These are phyloP conservation scores for Trichoderma afroharzianum DNA, from an alignment of 2,329 filamentous ascomycete species.

Conservation along the genomic window DNA sequence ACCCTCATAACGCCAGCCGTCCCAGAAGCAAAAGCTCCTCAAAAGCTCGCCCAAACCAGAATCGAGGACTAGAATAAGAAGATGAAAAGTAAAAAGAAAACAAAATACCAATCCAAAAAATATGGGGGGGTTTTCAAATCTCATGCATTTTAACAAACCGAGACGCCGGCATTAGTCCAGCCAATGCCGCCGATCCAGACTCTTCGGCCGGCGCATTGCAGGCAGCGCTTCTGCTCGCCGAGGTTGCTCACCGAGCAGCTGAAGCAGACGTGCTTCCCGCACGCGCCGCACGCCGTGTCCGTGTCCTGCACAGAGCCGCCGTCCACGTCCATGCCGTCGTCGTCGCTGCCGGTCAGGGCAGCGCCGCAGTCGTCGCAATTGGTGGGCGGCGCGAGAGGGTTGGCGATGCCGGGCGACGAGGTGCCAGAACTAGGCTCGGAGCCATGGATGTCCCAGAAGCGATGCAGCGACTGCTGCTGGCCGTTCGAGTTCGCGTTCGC, in stretches of 20 bases:
- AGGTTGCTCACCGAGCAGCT: conserved; percentile 58
- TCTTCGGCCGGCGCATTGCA: conserved; percentile 47
- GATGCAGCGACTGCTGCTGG: conserved; percentile 50
- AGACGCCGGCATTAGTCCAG: conserved; percentile 22
- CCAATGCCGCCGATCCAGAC: conserved; percentile 20
- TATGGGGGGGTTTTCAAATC: not conserved
- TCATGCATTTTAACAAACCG: conserved; percentile 24
- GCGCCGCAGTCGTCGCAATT: conserved; percentile 55
- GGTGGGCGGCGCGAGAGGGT: conserved; percentile 23
- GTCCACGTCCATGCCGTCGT: conserved; percentile 40
- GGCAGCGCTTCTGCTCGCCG: conserved; percentile 50
- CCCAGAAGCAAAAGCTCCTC: not conserved
- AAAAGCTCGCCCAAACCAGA: not conserved
- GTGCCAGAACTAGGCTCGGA: conserved; percentile 31
- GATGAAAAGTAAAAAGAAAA: not conserved
- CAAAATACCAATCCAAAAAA: not conserved
- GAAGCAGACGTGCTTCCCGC: conserved; percentile 55
- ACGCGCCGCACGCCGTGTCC: conserved; percentile 43
- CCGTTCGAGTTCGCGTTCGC: not conserved
- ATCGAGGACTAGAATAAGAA: not conserved
- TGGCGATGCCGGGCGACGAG: conserved; percentile 23
- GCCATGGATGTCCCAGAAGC: conserved; percentile 55
- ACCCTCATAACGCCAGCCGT: not conserved
- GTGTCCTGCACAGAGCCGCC: conserved; percentile 22
- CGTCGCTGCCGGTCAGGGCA: conserved; percentile 26